A percentile compares a stretch with the other conserved stretches of the same genome.
These are phyloP conservation scores for Vigna trinervia DNA, from an alignment of 306 rosid genomes.

Conservation along the genomic window DNA sequence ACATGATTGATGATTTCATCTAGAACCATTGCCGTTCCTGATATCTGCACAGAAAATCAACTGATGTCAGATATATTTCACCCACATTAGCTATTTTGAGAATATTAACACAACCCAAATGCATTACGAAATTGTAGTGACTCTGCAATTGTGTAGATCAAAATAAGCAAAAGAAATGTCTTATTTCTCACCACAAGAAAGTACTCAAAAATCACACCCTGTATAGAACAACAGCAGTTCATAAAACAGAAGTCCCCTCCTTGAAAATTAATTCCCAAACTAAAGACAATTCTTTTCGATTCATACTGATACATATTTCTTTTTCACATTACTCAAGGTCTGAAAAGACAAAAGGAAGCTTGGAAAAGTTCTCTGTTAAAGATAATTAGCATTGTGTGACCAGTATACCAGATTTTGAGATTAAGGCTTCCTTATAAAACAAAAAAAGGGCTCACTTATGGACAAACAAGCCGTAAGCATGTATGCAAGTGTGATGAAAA, in stretches of 20 bases:
- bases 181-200: too few relatives aligned
- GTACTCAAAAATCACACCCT: too few relatives aligned
- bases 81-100: slow-evolving; percentile 34
- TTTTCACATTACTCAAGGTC: too few relatives aligned
- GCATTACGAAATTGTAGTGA: slow-evolving; percentile 1
- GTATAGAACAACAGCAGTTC: too few relatives aligned
- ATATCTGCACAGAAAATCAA: slow-evolving; percentile 65
- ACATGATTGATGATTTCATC: slow-evolving; percentile 97
- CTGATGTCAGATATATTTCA: slow-evolving; percentile 37
- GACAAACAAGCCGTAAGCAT: slow-evolving; percentile 18
- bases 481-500: slow-evolving; percentile 24
- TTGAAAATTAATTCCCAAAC: too few relatives aligned
- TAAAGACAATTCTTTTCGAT: too few relatives aligned
- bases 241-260: too few relatives aligned
- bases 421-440: slow-evolving; percentile 27
- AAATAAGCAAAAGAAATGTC: too few relatives aligned
- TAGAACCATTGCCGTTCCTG: slow-evolving; percentile 91
- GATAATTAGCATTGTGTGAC: too few relatives aligned
- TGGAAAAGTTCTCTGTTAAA: too few relatives aligned
- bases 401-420: neutral
- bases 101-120: slow-evolving; percentile 27
- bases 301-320: too few relatives aligned
- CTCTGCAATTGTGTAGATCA: neutral
- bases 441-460: slow-evolving; percentile 24
- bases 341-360: too few relatives aligned